These are phyloP conservation scores for Termitomyces sp. DNA, from an alignment of 768 basidiomycete species.

Conservation along the genomic window DNA sequence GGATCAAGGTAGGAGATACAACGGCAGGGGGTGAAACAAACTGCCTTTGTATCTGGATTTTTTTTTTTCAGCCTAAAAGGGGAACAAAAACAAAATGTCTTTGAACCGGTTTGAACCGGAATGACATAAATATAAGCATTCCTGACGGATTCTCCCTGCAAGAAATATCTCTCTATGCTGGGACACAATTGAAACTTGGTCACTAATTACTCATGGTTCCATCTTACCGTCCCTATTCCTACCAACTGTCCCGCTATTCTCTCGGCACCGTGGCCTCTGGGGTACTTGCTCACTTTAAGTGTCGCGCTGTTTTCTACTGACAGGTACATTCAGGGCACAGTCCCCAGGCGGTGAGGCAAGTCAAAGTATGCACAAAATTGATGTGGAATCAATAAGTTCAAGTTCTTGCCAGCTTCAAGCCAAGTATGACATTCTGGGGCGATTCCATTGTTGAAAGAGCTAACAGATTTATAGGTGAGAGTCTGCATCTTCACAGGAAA, in stretches of 20 bases:
- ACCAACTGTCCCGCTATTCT: background rate
- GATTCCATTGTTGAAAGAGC: background rate
- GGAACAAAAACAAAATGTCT: no score
- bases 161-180: background rate
- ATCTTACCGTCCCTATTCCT: background rate
- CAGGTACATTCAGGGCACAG: background rate
- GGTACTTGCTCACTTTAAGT: background rate
- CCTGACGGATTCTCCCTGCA: background rate
- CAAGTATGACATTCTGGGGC: background rate
- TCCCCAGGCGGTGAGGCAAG: background rate
- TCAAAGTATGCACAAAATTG: background rate
- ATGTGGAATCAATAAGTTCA: background rate
- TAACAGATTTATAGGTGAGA: background rate
- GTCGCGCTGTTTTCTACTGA: background rate
- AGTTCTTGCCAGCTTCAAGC: background rate
- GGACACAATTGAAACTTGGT: background rate
- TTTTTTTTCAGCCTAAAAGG: no score
- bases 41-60: no score
- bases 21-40: no score
- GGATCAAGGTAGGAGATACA: no score
- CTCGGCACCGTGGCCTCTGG: background rate
- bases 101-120: no score
- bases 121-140: no score
- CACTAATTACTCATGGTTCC: background rate
- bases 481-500: background rate